Base-by-base conservation (phyloP, 345 rosid genomes). In the Hibiscus syriacus region DNA sequence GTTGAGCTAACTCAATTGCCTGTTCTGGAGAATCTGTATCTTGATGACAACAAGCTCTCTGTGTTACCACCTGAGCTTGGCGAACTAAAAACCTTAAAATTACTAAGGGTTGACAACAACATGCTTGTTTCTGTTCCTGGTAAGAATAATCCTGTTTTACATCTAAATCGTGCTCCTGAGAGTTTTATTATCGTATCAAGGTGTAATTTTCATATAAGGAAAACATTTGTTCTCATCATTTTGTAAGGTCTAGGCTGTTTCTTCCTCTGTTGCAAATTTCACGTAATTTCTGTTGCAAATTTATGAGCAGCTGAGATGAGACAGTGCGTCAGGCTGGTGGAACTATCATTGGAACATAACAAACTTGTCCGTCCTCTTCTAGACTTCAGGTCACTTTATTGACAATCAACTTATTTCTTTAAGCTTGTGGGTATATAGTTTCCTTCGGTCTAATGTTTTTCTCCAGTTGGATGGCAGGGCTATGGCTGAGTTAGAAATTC, bases 331-430 rank as follows among this genome's bases (percentile, higher is more conserved):
- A 78, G 80, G 73, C 78, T 94, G 56, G 85, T 87, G 74, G 99
- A 94, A 67, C 73, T 94, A 73, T 94, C 99, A 10, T 75, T 94
- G 80, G 99, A 94, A 66, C 89, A 91, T 88, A 94, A 94, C 81
- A 92, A 83, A 79, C 96, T 94, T 66, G 77, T 94, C 53, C 90
- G 97, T 45, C 99, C 98, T 71, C 96, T 94, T 80, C 99, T 94
- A 72, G 99, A 94, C 85, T 94, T 89, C 96, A 94, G 99, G 99
- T 94, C 77, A 73, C 64, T 78, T 68, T 70, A 30, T 71, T 53
- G 70, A 67, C 70, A 52, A 69, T 48, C 20, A 57, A 46, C 68
- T 55, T 63, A 20, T 49, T 46, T 74, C 23, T 55, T 79, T 41
- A 61, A 17, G 72, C 65, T 55, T 56, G 55, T 34, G 64, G 39